Evolutionary conservation across 352 stramenopile genomes (phyloP).

Genomic region (Globisporangium parvum): DNA sequence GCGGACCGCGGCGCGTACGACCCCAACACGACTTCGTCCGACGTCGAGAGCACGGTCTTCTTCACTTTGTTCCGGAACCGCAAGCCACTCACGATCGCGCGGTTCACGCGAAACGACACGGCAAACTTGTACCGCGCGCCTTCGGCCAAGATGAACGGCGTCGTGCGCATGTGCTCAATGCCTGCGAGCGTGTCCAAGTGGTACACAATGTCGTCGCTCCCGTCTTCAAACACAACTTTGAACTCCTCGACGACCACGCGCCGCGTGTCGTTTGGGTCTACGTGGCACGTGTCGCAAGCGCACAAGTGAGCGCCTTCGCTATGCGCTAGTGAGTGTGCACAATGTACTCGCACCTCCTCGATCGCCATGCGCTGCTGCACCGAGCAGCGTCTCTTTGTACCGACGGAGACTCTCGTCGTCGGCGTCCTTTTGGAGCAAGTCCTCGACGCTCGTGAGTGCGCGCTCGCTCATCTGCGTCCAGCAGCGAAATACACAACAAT

Average conservation of each 20-base stretch:
- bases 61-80: conserved; percentile 86
- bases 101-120: conserved; percentile 83
- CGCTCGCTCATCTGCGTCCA: conserved; percentile 70
- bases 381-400: conserved; percentile 85
- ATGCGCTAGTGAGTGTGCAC: background rate
- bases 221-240: conserved; percentile 80
- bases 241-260: conserved; percentile 85
- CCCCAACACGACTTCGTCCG: conserved; percentile 79
- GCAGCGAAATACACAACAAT: too few species aligned
- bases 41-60: conserved; percentile 68
- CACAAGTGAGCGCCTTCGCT: background rate
- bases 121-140: conserved; percentile 78
- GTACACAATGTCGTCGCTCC: conserved; percentile 58
- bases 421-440: conserved; percentile 68
- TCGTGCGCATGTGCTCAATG: conserved; percentile 64
- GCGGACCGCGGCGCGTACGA: conserved; percentile 73
- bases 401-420: conserved; percentile 77
- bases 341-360: conserved; percentile 38
- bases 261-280: conserved; percentile 51
- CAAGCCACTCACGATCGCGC: conserved; percentile 76
- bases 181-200: conserved; percentile 59
- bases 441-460: conserved; percentile 56
- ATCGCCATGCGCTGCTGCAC: conserved; percentile 70
- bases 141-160: conserved; percentile 70
- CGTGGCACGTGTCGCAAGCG: background rate